Percentiles rank a stretch among this genome's conserved stretches.
These are phyloP conservation scores for Dendrobium huoshanense DNA, from an alignment of 106 monocot species.

Conservation along the genomic window DNA sequence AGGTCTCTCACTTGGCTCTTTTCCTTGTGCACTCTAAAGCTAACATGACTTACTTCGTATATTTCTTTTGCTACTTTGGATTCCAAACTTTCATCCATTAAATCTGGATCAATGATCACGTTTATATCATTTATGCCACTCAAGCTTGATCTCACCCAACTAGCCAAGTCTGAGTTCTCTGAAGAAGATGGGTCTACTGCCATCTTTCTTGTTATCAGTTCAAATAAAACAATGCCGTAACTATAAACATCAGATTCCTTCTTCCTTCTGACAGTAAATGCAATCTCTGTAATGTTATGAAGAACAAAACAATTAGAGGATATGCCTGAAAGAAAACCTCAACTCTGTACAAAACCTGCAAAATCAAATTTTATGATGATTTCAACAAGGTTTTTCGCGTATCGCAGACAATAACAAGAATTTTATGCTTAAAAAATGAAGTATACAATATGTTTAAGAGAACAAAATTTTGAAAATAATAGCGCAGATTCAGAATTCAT, in stretches of 20 bases:
- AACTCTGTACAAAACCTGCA: not conserved
- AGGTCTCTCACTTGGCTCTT: conserved; percentile 40
- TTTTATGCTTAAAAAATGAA: not conserved
- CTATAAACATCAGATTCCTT: conserved; percentile 87
- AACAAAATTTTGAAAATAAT: not conserved
- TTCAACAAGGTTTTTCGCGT: not conserved
- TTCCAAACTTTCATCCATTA: conserved; percentile 35
- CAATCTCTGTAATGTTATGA: conserved; percentile 37
- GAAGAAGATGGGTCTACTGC: conserved; percentile 49
- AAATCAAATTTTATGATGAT: not conserved
- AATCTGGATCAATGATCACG: conserved; percentile 34
- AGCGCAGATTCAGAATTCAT: not conserved
- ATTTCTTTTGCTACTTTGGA: conserved; percentile 39
- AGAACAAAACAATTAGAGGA: conserved; percentile 1
- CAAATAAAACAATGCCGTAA: conserved; percentile 83
- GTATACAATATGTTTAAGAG: not conserved
- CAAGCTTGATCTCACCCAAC: conserved; percentile 49
- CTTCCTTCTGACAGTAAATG: conserved; percentile 62
- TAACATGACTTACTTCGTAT: conserved; percentile 20
- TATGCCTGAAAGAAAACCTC: not conserved
- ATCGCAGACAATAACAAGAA: not conserved
- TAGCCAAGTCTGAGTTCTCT: conserved; percentile 44
- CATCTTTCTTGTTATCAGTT: conserved; percentile 61
- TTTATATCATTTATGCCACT: conserved; percentile 21
- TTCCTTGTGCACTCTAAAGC: conserved; percentile 48